Evolutionary conservation across 352 stramenopile genomes (phyloP), one percentile per base, ranked within the genome.

Genomic region (Phytopythium ostracodes): DNA sequence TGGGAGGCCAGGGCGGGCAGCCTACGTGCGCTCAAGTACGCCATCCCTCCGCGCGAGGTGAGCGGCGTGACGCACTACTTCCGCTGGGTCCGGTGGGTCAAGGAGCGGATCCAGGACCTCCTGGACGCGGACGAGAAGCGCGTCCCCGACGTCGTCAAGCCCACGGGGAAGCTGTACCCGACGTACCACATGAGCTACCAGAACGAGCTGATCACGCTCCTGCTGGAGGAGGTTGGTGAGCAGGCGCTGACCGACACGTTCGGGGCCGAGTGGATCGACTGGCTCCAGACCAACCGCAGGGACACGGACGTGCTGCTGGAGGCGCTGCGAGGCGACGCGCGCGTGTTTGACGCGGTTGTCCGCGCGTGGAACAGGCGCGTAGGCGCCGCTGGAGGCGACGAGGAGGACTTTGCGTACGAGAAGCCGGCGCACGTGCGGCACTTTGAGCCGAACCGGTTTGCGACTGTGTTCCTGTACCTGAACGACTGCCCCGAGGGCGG

Each of bases 391-490:
- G 77, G 79, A 22, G 53, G 53, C 25, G 53, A 59, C 15, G 25
- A 17, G 33, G 62, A 70, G 7, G 58, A 66, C 20, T 87, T 87
- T 60, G 38, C 61, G 46, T 89, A 85, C 62, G 71, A 70, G 44
- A 84, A 72, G 29, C 81, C 81, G 2, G 62, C 62, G 58, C 56
- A 83, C 60, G 47, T 81, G 49, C 68, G 78, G 29, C 76, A 87
- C 52, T 88, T 90, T 56, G 79, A 89, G 63, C 80, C 82, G 27
- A 98, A 99, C 77, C 84, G 96, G 20, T 98, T 97, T 68, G 91
- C 88, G 9, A 98, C 95, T 17, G 78, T 98, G 14, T 97, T 98
- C 52, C 79, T 97, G 67, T 99, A 99, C 75, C 73, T 99, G 40
- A 98, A 88, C 63, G 87, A 98, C 59, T 97, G 98, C 12, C 74